A percentile compares a stretch with the other conserved stretches of the same genome.
These are phyloP conservation scores for Xylaria sp. DNA, from an alignment of 2,329 filamentous ascomycete genomes.

Conservation along the genomic window DNA sequence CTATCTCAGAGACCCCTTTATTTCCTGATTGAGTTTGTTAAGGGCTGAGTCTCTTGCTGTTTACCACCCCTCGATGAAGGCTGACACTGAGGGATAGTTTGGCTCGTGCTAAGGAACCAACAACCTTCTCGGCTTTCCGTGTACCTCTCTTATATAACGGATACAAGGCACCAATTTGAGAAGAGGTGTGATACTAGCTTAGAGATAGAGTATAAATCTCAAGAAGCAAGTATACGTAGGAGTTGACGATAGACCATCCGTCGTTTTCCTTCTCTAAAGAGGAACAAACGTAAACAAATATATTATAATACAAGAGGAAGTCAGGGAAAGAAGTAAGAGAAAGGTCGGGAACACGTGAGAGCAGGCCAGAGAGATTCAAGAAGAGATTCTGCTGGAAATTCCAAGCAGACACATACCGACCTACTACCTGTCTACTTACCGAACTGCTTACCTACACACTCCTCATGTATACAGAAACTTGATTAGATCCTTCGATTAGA, in stretches of 20 bases:
- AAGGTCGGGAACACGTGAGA: neutral
- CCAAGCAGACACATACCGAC: neutral
- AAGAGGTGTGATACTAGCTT: neutral
- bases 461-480: neutral
- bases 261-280: neutral
- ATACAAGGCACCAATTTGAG: neutral
- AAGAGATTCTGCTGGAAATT: neutral
- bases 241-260: neutral
- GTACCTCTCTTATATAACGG: neutral
- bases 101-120: neutral
- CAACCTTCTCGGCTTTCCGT: neutral
- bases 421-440: too few species aligned
- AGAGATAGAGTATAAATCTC: neutral
- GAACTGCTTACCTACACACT: neutral
- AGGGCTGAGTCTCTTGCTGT: neutral
- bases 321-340: constrained; percentile 11
- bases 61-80: neutral
- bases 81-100: neutral
- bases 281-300: neutral
- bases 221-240: neutral
- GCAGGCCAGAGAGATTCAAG: neutral
- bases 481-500: neutral
- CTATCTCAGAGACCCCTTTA: neutral
- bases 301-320: neutral
- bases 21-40: neutral